Evolutionary conservation across 768 basidiomycete genomes (phyloP).

Genomic region (Tephrocybe sp.): DNA sequence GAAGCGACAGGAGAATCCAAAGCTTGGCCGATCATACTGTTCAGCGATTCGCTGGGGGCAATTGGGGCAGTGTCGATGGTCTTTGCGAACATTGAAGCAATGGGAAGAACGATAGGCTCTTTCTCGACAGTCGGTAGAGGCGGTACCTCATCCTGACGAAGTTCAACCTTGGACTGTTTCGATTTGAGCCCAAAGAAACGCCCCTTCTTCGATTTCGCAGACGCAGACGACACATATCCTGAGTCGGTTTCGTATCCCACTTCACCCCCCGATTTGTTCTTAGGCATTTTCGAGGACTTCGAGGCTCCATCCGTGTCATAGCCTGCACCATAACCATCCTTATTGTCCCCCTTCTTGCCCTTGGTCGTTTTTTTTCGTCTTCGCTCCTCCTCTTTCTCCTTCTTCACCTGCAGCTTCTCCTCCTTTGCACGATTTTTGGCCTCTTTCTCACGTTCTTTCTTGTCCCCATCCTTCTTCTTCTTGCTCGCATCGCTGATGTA

Average conservation of each 20-base stretch:
- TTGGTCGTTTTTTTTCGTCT: slow-evolving; percentile 33
- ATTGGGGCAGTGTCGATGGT: slow-evolving; percentile 21
- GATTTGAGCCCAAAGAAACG: slow-evolving; percentile 45
- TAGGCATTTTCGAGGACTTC: slow-evolving; percentile 27
- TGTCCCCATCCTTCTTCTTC: slow-evolving; percentile 26
- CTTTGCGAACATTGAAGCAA: slow-evolving; percentile 48
- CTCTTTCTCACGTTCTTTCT: slow-evolving; percentile 29
- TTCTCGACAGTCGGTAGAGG: slow-evolving; percentile 24
- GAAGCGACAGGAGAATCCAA: slow-evolving; percentile 8
- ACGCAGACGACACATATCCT: slow-evolving; percentile 26
- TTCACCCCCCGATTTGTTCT: slow-evolving; percentile 22
- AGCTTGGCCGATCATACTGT: slow-evolving; percentile 6
- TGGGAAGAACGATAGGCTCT: slow-evolving; percentile 39
- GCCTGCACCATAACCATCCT: slow-evolving; percentile 15
- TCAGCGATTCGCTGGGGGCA: slow-evolving; percentile 9
- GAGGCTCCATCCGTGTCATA: slow-evolving; percentile 30
- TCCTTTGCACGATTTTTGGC: slow-evolving; percentile 23
- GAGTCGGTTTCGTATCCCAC: slow-evolving; percentile 42
- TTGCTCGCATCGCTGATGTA: slow-evolving; percentile 45
- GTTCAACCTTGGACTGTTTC: slow-evolving; percentile 37
- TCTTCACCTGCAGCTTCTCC: slow-evolving; percentile 26
- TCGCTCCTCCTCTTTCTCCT: slow-evolving; percentile 29
- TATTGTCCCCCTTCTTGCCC: slow-evolving; percentile 21
- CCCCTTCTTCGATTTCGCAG: slow-evolving; percentile 35
- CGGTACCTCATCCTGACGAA: slow-evolving; percentile 26